Conservation (phyloP, 345 rosid species). For the Citrus sp. region DNA sequence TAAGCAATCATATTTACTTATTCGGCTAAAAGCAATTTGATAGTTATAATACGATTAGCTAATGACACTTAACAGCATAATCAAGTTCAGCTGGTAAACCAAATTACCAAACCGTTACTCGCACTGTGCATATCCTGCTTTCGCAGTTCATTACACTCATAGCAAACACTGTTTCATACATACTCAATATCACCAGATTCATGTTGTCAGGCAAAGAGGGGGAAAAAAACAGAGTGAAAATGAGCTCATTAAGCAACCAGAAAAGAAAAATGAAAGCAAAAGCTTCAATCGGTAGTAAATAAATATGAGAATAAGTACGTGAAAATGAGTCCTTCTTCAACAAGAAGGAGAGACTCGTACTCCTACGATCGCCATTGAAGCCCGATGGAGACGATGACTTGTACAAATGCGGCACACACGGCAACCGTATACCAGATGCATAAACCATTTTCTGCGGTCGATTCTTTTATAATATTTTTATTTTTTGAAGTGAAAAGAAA, state of each 20-base stretch:
- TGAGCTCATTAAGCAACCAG: neutral
- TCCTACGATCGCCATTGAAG: constrained; percentile 54
- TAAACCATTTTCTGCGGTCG: constrained; percentile 44
- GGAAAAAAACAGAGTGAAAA: neutral
- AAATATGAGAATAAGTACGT: constrained; percentile 34
- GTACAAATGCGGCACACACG: constrained; percentile 36
- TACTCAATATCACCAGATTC: neutral
- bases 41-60: neutral
- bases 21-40: neutral
- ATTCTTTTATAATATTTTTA: neutral
- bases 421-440: constrained; percentile 55
- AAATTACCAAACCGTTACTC: no score
- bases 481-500: neutral
- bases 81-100: neutral
- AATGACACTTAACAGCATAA: neutral
- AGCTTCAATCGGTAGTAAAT: neutral
- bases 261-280: neutral
- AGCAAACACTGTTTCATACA: neutral
- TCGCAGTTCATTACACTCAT: neutral
- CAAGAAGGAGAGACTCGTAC: constrained; percentile 36
- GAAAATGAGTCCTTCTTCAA: constrained; percentile 49
- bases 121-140: no score
- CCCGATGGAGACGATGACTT: constrained; percentile 32
- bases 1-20: neutral
- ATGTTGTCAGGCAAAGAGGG: neutral